Conservation (phyloP, 345 rosid species). For the Durio zibethinus region DNA sequence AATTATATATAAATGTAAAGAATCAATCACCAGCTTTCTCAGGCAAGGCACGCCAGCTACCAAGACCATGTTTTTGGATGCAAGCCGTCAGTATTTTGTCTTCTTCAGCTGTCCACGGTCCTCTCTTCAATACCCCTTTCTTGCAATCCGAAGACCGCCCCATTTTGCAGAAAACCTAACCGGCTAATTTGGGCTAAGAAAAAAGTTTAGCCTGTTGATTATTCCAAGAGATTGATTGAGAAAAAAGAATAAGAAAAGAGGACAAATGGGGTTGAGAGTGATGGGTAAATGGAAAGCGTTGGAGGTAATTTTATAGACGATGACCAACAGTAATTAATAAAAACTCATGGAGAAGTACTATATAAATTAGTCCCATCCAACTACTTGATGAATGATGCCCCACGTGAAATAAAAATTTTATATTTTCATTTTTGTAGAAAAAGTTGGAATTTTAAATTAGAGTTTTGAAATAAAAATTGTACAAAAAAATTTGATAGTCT, state of each 20-base stretch:
- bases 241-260: too few relatives aligned
- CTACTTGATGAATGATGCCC: background rate
- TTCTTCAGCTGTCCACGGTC: conserved; percentile 65
- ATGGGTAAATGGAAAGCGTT: background rate
- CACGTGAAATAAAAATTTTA: too few relatives aligned
- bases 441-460: too few relatives aligned
- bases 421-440: too few relatives aligned
- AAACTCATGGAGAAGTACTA: background rate
- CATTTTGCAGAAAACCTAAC: background rate
- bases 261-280: background rate
- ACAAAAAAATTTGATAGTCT: too few relatives aligned
- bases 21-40: conserved; percentile 39
- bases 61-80: conserved; percentile 47
- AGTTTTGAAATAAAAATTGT: too few relatives aligned
- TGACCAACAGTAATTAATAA: background rate
- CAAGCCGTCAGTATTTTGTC: conserved; percentile 46
- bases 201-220: too few relatives aligned
- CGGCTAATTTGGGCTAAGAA: too few relatives aligned
- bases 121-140: conserved; percentile 48
- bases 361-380: conserved; percentile 4
- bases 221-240: too few relatives aligned
- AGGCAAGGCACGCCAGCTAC: conserved; percentile 56
- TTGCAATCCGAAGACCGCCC: conserved; percentile 33
- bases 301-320: background rate
- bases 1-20: background rate